phyloP scores from a whole-genome alignment of 495 filamentous ascomycete genomes.

The Pyrenula aspistea region DNA sequence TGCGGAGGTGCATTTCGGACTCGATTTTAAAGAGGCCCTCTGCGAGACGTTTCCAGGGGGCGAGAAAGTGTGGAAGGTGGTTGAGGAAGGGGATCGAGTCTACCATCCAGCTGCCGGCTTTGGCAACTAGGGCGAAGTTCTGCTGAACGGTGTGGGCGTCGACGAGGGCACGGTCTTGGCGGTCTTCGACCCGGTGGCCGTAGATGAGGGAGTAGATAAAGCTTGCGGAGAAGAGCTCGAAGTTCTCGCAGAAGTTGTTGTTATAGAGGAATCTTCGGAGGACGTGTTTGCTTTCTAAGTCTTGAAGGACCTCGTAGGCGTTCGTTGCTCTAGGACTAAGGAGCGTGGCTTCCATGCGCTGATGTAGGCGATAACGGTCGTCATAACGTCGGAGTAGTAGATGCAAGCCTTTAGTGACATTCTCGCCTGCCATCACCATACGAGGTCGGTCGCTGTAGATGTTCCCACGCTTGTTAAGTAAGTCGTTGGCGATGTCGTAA shows the following conservation, averaged over 20 bases:
- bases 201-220: slow-evolving; percentile 22
- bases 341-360: slow-evolving; percentile 8
- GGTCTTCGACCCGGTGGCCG: slow-evolving; percentile 17
- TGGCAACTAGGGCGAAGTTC: slow-evolving; percentile 17
- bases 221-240: slow-evolving; percentile 20
- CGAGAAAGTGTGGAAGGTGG: slow-evolving; percentile 16
- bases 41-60: slow-evolving; percentile 20
- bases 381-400: slow-evolving; percentile 12
- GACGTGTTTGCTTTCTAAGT: slow-evolving; percentile 8
- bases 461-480: slow-evolving; percentile 13
- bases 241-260: slow-evolving; percentile 8
- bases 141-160: slow-evolving; percentile 15
- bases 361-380: slow-evolving; percentile 6
- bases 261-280: slow-evolving; percentile 7
- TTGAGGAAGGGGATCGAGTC: slow-evolving; percentile 23
- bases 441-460: slow-evolving; percentile 15
- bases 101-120: slow-evolving; percentile 15
- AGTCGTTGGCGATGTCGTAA: slow-evolving; percentile 6
- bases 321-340: background rate
- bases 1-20: slow-evolving; percentile 4
- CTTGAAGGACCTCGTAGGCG: background rate
- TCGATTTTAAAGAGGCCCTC: slow-evolving; percentile 10
- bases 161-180: slow-evolving; percentile 15
- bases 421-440: slow-evolving; percentile 11
- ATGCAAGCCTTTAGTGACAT: slow-evolving; percentile 13